Percentiles rank a stretch among this genome's conserved stretches.
Evolutionary conservation across 2,329 filamentous ascomycete species (phyloP).

Genomic region (Hypoxylon sp.): DNA sequence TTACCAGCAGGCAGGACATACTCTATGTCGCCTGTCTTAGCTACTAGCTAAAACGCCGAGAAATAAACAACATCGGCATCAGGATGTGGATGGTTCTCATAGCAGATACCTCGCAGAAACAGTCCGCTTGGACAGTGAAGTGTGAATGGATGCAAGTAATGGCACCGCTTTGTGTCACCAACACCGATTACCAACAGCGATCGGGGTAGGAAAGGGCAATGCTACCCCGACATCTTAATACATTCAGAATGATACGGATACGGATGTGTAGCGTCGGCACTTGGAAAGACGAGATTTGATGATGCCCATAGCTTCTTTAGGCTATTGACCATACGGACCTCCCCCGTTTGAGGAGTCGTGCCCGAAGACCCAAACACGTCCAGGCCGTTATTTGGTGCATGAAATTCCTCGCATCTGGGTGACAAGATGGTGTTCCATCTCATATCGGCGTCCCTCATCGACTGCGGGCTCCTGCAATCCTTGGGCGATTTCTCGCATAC

Average conservation of each 20-base stretch:
- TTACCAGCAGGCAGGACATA: too few relatives aligned
- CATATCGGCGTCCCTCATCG: constrained; percentile 15
- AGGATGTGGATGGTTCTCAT: background rate
- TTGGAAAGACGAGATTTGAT: constrained; percentile 12
- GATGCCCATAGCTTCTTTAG: constrained; percentile 20
- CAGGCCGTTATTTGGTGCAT: constrained; percentile 7
- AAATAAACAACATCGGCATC: constrained; percentile 5
- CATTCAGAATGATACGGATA: constrained; percentile 13
- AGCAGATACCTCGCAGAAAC: constrained; percentile 1
- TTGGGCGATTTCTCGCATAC: constrained; percentile 13
- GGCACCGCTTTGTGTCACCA: constrained; percentile 23
- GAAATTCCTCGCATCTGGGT: constrained; percentile 4
- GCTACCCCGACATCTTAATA: constrained; percentile 10
- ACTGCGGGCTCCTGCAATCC: constrained; percentile 14
- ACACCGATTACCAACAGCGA: constrained; percentile 10
- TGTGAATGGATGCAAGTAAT: constrained; percentile 24
- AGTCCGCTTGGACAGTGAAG: constrained; percentile 8
- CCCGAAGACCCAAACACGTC: constrained; percentile 1
- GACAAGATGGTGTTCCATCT: constrained; percentile 10
- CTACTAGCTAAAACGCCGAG: background rate
- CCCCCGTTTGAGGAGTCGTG: constrained; percentile 12
- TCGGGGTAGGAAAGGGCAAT: constrained; percentile 11
- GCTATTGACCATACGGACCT: constrained; percentile 27
- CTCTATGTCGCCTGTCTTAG: too few relatives aligned
- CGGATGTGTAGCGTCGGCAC: constrained; percentile 16